phyloP scores from a whole-genome alignment of 768 basidiomycete species.

The Mycena crocata region DNA sequence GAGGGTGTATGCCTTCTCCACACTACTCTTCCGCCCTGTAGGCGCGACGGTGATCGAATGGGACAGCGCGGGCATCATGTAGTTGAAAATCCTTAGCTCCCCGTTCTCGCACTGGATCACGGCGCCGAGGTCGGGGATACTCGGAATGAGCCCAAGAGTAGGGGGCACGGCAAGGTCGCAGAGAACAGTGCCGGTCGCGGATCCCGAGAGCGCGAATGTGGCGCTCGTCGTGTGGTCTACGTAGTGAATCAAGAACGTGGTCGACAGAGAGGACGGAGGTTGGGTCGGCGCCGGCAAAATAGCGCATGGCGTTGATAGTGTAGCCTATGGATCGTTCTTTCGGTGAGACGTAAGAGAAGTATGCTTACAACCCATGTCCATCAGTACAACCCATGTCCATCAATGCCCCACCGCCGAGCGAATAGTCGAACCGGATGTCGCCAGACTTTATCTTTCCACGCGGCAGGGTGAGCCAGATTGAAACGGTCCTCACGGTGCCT shows the following conservation, averaged over 20 bases:
- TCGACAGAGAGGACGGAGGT: conserved; percentile 54
- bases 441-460: conserved; percentile 42
- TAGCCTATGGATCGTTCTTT: conserved; percentile 50
- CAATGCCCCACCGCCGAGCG: conserved; percentile 68
- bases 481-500: conserved; percentile 60
- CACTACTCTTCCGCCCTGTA: conserved; percentile 42
- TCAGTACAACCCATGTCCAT: conserved; percentile 76
- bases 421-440: conserved; percentile 66
- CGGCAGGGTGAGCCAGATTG: conserved; percentile 52
- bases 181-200: conserved; percentile 48
- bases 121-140: conserved; percentile 49
- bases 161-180: conserved; percentile 47
- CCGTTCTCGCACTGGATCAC: conserved; percentile 58
- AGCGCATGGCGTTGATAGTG: conserved; percentile 59
- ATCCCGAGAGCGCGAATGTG: conserved; percentile 45
- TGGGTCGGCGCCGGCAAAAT: conserved; percentile 57
- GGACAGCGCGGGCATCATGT: conserved; percentile 50
- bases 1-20: conserved; percentile 59
- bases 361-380: too few relatives aligned
- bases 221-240: conserved; percentile 48
- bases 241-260: conserved; percentile 36
- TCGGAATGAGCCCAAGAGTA: conserved; percentile 49
- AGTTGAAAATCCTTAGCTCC: conserved; percentile 44
- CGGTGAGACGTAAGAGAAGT: not conserved
- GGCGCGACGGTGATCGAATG: conserved; percentile 58